Evolutionary conservation across 345 rosid species (phyloP), one percentile per base, ranked within the genome.

Genomic region (Balakata baccata): DNA sequence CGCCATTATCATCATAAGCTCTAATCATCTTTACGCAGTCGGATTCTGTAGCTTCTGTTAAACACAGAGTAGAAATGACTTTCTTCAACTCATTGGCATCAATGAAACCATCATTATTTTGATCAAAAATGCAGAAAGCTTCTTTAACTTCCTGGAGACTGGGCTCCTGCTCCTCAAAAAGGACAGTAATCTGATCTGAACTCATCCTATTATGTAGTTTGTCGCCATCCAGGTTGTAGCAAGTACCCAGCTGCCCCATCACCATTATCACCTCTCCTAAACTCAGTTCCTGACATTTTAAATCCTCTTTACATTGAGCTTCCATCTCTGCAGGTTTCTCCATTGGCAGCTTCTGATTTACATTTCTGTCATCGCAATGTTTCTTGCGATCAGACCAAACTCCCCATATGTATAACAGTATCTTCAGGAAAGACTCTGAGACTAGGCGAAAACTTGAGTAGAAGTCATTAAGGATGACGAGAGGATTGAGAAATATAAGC

Each of bases 11-110:
- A 45, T 68, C 59, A 51, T 80, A 85, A 52, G 73, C 79, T 54
- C 56, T 68, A 8, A 89, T 89, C 90, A 91, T 84, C 23, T 70
- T 72, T 78, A 73, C 60, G 82, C 93, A 91, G 3, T 86, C 90
- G 39, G 66, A 81, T 64, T 85, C 90, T 59, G 92, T 57, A 25
- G 83, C 74, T 25, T 84, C 79, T n/a, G 62, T 22, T 2, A 78
- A 77, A 70, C 87, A 84, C 38, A 91, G 82, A 39, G 76, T 49
- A 49, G 12, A 8, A 34, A 91, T 69, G 3, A 85, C 80, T 68
- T 68, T 79, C 56, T 78, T 64, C 34, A 91, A 84, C 81, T 91
- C 94, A 12, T 47, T 41, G 29, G 87, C 70, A 54, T 83, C 81
- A 2, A 83, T 75, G 54, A 74, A 75, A 14, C 86, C 86, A 54